Base-by-base conservation (phyloP, 78 protist species). In the slime mould (Dictyostelium discoideum) region DNA sequence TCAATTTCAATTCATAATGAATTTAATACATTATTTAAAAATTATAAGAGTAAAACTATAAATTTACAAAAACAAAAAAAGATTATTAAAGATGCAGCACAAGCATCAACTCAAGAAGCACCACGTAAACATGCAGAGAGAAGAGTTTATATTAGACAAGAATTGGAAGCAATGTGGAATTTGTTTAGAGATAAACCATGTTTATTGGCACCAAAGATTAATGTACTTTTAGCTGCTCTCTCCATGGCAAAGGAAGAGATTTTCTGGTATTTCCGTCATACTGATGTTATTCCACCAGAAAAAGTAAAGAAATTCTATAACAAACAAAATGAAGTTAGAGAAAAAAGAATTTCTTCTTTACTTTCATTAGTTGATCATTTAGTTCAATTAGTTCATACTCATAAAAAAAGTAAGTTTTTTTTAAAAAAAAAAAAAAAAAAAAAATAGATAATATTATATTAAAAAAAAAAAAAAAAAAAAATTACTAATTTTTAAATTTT, bases 191-290 rank as follows among this genome's bases (percentile, higher is more conserved):
- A 96, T 46, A 80, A 79, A 46, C 97, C 97, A 50, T 93, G 95
- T 57, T 87, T 96, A 20, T 81, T 96, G 81, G 96, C 96, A 24
- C 97, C 97, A 7, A 96, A 96, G 57, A 46, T 96, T 44, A 84
- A 89, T 73, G 97, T 96, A 16, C 57, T 90, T 18, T 40, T 96
- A 26, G 95, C 94, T 32, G 97, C 96, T 6, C 92, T 96, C 24
- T 84, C 92, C 22, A 50, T 86, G 93, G 97, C 97, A 22, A 86
- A 85, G 32, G 94, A 86, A 39, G 97, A 96, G 48, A 76, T 87
- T 18, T 86, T 87, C 72, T 85, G 93, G 94, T 96, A 96, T 54
- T 96, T 87, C 97, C 92, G 97, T 73, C 97, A 96, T 24, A 32
- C 60, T 20, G 92, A 78, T 39, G 67, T 81, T 32, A 32, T 65